A percentile compares a stretch with the other conserved stretches of the same genome.
These are phyloP conservation scores for Trichophaea hybrida DNA, from an alignment of 2,329 filamentous ascomycete species.

Conservation along the genomic window DNA sequence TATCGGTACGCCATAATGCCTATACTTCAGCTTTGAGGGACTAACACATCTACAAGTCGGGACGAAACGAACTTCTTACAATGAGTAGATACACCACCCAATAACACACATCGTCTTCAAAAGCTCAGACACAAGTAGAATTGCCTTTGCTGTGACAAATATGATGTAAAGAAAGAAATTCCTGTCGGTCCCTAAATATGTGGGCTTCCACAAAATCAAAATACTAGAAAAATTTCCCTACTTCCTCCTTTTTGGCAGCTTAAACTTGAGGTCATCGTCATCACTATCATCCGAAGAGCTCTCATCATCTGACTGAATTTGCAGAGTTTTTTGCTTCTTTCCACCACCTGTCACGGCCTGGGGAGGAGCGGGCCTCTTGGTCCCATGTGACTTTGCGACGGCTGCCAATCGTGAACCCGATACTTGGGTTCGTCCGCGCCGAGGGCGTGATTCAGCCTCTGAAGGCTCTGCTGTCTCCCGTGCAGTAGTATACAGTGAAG, in stretches of 20 bases:
- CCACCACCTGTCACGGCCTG: constrained; percentile 15
- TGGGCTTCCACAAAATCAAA: background rate
- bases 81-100: constrained; percentile 8
- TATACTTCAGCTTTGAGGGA: background rate
- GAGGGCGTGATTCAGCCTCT: background rate
- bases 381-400: constrained; percentile 8
- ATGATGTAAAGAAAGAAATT: too few relatives aligned
- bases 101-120: background rate
- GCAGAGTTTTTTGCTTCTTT: constrained; percentile 24
- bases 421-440: background rate
- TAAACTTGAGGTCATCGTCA: constrained; percentile 27
- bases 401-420: background rate
- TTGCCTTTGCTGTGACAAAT: too few relatives aligned
- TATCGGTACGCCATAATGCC: constrained; percentile 14
- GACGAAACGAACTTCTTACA: constrained; percentile 13
- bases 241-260: constrained; percentile 18
- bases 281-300: constrained; percentile 25
- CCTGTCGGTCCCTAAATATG: background rate
- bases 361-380: constrained; percentile 7
- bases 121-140: background rate
- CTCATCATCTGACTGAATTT: constrained; percentile 12
- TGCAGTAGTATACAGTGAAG: background rate
- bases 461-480: background rate
- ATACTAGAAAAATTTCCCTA: background rate
- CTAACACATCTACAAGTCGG: constrained; percentile 4